Evolutionary conservation across 192 early-diverging fungal genomes (phyloP), one percentile per base, ranked within the genome.

Genomic region (Diversispora eburnea): DNA sequence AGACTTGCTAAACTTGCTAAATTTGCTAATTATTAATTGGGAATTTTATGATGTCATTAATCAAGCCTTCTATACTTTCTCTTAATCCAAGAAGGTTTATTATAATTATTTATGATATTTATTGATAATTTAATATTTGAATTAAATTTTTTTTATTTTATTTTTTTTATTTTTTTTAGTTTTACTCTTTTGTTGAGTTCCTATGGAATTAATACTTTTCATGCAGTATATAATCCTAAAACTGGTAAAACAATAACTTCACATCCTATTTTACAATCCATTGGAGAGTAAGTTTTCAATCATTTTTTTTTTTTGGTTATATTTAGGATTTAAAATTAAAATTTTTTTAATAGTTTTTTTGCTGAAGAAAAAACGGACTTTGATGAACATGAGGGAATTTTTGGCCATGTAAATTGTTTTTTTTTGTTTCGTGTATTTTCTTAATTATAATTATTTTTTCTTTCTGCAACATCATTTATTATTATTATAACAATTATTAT

Each of bases 311-410:
- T 8, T 20, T n/a, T 65, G n/a, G n/a, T 48, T 2, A 45, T 65
- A n/a, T 41, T 41, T 17, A 42, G 0, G 5, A 42, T 17, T n/a
- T 15, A 43, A 13, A 3, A 17, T 12, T 43, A 13, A 42, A 43
- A 5, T 62, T 12, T 0, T 39, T 19, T 15, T 17, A 42, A 47
- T 48, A 65, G 63, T 17, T 72, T 60, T 72, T 72, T 72, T 72
- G 4, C 13, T 19, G 17, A 72, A 47, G 70, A 72, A 33, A 25
- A 41, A 25, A 60, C 10, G 3, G 70, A 72, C 46, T 72, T 72
- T 20, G 70, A 72, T 60, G 19, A 57, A 47, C 70, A 72, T 42
- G 70, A 72, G 46, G 70, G 70, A 39, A 47, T 72, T 59, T 72
- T 72, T 48, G 70, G 70, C 0, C 70, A 72, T 42, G 68, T 69